phyloP scores from a whole-genome alignment of 257 asterid genomes.

The Gentiana macrophylla region DNA sequence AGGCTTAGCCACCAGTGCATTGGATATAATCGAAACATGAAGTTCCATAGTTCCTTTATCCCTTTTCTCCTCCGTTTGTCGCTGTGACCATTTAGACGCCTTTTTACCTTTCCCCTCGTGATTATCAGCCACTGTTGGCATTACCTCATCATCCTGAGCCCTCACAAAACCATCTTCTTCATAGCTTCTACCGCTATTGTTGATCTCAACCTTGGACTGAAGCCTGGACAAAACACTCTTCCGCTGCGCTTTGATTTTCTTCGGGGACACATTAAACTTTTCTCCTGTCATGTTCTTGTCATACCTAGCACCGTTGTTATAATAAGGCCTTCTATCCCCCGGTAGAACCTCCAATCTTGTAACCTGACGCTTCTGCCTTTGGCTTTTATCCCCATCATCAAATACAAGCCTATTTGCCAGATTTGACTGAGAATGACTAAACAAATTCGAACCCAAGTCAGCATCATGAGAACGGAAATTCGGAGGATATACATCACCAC shows the following conservation, averaged over 20 bases:
- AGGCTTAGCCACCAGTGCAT: constrained; percentile 71
- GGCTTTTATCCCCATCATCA: constrained; percentile 15
- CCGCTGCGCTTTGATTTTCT: constrained; percentile 37
- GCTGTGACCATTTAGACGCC: constrained; percentile 16
- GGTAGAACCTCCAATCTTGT: background rate
- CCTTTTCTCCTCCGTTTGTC: constrained; percentile 27
- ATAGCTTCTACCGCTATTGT: constrained; percentile 20
- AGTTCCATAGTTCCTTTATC: constrained; percentile 62
- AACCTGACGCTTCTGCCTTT: constrained; percentile 21
- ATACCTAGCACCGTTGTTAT: constrained; percentile 26
- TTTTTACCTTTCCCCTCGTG: constrained; percentile 31
- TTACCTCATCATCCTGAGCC: constrained; percentile 13
- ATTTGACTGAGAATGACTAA: constrained; percentile 6
- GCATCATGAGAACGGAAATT: constrained; percentile 4
- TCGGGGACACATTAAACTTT: constrained; percentile 25
- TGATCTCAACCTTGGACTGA: constrained; percentile 28
- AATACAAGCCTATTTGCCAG: constrained; percentile 14
- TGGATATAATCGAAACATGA: constrained; percentile 67
- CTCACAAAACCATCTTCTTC: constrained; percentile 17
- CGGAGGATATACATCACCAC: constrained; percentile 3
- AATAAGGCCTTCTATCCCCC: constrained; percentile 5
- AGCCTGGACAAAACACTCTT: constrained; percentile 42
- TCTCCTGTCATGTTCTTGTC: constrained; percentile 36
- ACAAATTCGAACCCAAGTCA: constrained; percentile 12
- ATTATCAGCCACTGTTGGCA: constrained; percentile 13